A percentile compares a stretch with the other conserved stretches of the same genome.
These are phyloP conservation scores for Camelina neglecta DNA, from an alignment of 345 rosid genomes.

Conservation along the genomic window DNA sequence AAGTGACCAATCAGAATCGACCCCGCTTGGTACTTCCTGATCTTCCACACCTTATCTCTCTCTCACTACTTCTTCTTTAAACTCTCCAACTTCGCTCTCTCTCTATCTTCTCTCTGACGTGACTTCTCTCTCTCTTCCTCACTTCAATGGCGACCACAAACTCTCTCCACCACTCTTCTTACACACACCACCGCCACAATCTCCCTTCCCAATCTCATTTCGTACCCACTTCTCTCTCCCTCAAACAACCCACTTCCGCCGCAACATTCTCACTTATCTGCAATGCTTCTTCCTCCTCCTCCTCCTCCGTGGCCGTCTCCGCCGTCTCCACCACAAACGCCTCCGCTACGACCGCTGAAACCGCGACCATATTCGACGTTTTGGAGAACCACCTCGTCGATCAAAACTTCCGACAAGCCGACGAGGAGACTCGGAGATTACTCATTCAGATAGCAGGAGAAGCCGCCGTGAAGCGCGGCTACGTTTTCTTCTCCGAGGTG, in stretches of 20 bases:
- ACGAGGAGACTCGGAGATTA: conserved; percentile 87
- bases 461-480: conserved; percentile 75
- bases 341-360: conserved; percentile 49
- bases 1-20: conserved; percentile 65
- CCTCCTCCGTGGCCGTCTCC: conserved; percentile 35
- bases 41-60: conserved; percentile 39
- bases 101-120: conserved; percentile 36
- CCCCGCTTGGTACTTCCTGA: conserved; percentile 48
- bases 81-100: conserved; percentile 44
- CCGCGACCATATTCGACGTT: conserved; percentile 60
- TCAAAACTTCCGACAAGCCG: conserved; percentile 81
- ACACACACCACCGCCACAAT: conserved; percentile 45
- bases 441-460: conserved; percentile 83
- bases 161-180: conserved; percentile 45
- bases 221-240: conserved; percentile 49
- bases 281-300: conserved; percentile 32
- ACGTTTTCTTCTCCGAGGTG: conserved; percentile 97
- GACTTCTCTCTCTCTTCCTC: conserved; percentile 32
- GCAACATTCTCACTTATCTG: conserved; percentile 46
- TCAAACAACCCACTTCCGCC: conserved; percentile 46
- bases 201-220: conserved; percentile 44
- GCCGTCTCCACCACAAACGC: conserved; percentile 38
- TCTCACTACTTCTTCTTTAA: conserved; percentile 36
- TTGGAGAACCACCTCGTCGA: conserved; percentile 62
- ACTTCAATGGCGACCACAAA: conserved; percentile 48